Base-by-base conservation (phyloP, 257 asterid species). In the Solanum rostratum region DNA sequence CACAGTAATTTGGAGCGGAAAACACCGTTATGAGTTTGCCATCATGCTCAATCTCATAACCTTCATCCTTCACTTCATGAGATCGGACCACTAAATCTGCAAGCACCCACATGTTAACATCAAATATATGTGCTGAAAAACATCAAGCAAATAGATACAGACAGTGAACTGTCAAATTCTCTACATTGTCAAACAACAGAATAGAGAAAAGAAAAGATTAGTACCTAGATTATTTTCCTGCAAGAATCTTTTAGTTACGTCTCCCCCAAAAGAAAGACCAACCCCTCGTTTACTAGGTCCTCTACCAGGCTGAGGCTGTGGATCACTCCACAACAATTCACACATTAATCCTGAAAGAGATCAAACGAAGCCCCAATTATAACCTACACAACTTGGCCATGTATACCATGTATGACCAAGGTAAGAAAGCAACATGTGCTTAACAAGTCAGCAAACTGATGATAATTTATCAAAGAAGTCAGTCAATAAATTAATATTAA, bases 211-310 rank as follows among this genome's bases (percentile, higher is more conserved):
- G 81, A 46, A 83, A 37, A 53, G 45, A 30, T 81, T 18, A 82
- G 29, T 86, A 93, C 99, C 99, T 78, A 97, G 87, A 87, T 93
- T 89, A 91, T 97, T 97, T 85, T 94, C 99, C 87, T 94, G 92
- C 95, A 97, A 90, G 90, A 97, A 97, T 88, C 91, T 90, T 90
- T 95, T 93, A 20, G 99, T 97, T 60, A 97, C 92, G 81, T 97
- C 99, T 43, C 86, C 94, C 41, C 99, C 99, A 81, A 97, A 97
- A 27, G 99, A 91, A 85, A 97, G 95, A 80, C 99, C 99, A 86
- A 97, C 99, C 19, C 99, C 99, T 71, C 99, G 98, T 91, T 97
- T 97, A 91, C 99, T 97, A 49, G 99, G 99, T 84, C 99, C 99
- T 87, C 99, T 92, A 84, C 99, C 99, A 82, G 91, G 97, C 84